These are phyloP conservation scores for Casuarina equisetifolia DNA, from an alignment of 306 rosid genomes.

Conservation along the genomic window DNA sequence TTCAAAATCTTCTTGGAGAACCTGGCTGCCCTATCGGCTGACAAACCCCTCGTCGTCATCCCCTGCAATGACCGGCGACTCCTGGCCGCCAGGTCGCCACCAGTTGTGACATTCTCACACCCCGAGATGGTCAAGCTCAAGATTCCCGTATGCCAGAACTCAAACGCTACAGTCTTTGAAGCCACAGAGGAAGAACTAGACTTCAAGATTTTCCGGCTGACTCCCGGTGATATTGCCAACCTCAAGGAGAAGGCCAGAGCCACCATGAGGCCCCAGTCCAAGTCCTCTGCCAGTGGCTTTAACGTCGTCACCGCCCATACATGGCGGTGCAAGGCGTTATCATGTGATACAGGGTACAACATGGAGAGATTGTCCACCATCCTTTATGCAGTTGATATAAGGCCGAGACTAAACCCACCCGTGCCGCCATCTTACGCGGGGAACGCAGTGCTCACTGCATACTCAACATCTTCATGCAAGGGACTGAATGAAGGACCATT, in stretches of 20 bases:
- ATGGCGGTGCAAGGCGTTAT: slow-evolving; percentile 72
- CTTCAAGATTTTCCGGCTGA: slow-evolving; percentile 49
- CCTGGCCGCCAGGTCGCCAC: slow-evolving; percentile 76
- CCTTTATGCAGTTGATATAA: slow-evolving; percentile 61
- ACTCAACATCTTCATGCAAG: slow-evolving; percentile 39
- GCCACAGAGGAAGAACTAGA: slow-evolving; percentile 48
- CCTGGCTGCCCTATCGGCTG: slow-evolving; percentile 58
- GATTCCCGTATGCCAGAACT: slow-evolving; percentile 3
- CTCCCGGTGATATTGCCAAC: slow-evolving; percentile 25
- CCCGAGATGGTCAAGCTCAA: slow-evolving; percentile 52
- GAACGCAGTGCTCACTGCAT: slow-evolving; percentile 54
- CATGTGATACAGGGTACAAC: slow-evolving; percentile 22
- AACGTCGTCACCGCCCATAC: slow-evolving; percentile 56
- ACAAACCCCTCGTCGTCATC: slow-evolving; percentile 41
- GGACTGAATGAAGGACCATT: slow-evolving; percentile 41
- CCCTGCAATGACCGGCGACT: slow-evolving; percentile 59
- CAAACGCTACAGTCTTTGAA: slow-evolving; percentile 40
- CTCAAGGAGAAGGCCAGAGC: slow-evolving; percentile 58
- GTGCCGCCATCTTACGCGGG: slow-evolving; percentile 40
- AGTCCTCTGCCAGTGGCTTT: slow-evolving; percentile 34
- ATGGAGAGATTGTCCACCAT: slow-evolving; percentile 44
- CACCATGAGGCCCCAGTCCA: not conserved
- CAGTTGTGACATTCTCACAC: slow-evolving; percentile 60
- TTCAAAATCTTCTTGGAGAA: slow-evolving; percentile 60
- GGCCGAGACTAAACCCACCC: slow-evolving; percentile 50